Evolutionary conservation across 2,329 filamentous ascomycete genomes (phyloP), one percentile per base, ranked within the genome.

Genomic region (Colletotrichum gloeosporioides): DNA sequence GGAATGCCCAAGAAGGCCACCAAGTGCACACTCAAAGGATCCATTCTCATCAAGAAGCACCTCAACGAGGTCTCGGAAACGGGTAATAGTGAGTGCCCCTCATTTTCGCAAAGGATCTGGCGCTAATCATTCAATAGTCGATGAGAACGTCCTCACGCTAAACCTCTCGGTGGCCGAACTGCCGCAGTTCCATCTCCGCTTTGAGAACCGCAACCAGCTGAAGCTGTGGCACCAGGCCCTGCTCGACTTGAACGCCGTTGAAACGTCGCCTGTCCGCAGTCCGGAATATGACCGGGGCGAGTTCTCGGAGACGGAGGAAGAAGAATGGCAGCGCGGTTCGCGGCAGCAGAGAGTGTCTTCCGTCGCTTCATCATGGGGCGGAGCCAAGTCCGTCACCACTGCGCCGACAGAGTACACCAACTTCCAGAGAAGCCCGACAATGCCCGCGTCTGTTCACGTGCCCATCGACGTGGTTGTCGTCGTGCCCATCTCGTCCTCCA

Each of bases 31-130:
- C 88, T 99, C 57, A 99, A 99, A 86, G 97, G 97, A 22, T 99
- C 97, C 1, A 99, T 99, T 79, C 88, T 99, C 77, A 99, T 99
- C 85, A 98, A 98, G 88, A 98, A 98, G 88, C 97, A 99, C 83
- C 89, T 99, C 59, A 98, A 97, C 82, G 95, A 97, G 79, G 95
- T 99, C 29, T 87, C 88, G 22, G 96, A 98, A 83, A 92, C 90
- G 8, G 91, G 91, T 69, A 88, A 83, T 75, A 89, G 89, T 82
- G 64, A 74, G 77, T 64, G 27, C 68, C 49, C 15, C 10, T 22
- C 22, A 27, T 55, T 82, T 81, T 18, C 4, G 18, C 7, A 22
- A 13, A 22, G 36, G 25, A 32, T 36, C 79, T 44, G 80, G 81
- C 80, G 83, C 82, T 79, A 83, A 83, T 79, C 76, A 78, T 49